Percentiles rank a stretch among this genome's conserved stretches.
Evolutionary conservation across 805 yeast species (phyloP).

Genomic region (Metschnikowia santaceciliae): DNA sequence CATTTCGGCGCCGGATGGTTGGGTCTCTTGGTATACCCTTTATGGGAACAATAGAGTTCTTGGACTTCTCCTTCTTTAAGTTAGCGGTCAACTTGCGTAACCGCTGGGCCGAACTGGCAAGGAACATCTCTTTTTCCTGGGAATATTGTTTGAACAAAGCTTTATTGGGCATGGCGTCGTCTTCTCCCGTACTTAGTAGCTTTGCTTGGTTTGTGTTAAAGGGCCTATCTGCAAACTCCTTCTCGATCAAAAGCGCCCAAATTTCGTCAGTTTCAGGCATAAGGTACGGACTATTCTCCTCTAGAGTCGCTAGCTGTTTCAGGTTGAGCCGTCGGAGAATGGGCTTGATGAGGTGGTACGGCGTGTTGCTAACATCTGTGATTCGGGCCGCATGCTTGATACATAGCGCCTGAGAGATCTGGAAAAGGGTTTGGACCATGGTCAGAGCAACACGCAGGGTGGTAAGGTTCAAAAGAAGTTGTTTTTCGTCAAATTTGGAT

Average conservation of each 20-base stretch:
- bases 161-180: constrained; percentile 29
- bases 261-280: constrained; percentile 39
- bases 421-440: constrained; percentile 12
- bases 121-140: constrained; percentile 40
- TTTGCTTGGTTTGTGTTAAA: constrained; percentile 4
- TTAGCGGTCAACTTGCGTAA: constrained; percentile 40
- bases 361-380: constrained; percentile 21
- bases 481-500: too few species aligned
- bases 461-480: not conserved
- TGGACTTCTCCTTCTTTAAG: constrained; percentile 37
- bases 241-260: constrained; percentile 43
- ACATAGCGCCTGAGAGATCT: constrained; percentile 14
- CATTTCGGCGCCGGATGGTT: constrained; percentile 12
- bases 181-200: constrained; percentile 4
- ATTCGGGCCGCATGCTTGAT: constrained; percentile 15
- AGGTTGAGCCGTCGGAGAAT: constrained; percentile 40
- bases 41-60: constrained; percentile 33
- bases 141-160: constrained; percentile 37
- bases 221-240: constrained; percentile 49
- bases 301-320: constrained; percentile 40
- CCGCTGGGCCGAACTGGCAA: constrained; percentile 42
- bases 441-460: not conserved
- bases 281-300: constrained; percentile 40
- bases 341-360: constrained; percentile 47
- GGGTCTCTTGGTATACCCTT: constrained; percentile 16